Evolutionary conservation across 169 alveolate species (phyloP), one percentile per base, ranked within the genome.

Genomic region (Cryptosporidium viatorum): DNA sequence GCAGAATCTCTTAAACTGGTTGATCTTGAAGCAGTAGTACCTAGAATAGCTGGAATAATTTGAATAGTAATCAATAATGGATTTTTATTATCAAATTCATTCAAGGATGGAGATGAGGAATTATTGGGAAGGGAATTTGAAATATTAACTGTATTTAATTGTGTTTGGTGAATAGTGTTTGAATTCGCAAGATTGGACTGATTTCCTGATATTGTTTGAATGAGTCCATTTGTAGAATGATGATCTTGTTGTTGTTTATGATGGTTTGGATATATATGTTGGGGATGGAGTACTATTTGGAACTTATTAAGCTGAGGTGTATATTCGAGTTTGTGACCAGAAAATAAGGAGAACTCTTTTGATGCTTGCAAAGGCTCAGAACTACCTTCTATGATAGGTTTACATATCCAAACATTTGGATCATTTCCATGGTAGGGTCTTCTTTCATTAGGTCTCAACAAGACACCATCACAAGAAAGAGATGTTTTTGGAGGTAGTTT

Each of bases 401-500:
- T 80, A 12, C 75, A 80, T 12, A 80, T 80, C 89, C 89, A 80
- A 37, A 80, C 70, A 37, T 65, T 80, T 23, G 67, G 62, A 48
- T 80, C 75, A 16, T 41, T 65, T 14, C 59, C 80, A 37, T 80
- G 89, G 18, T 80, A 80, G 16, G 89, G 89, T 29, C 89, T 58
- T 29, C 89, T 80, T 80, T 80, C 89, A 48, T 80, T 80, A 21
- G 89, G 89, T 65, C 75, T 80, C 33, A 80, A 33, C 29, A 80
- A 12, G 14, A 80, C 39, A 10, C 74, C 75, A 33, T 35, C 59
- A 43, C 39, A 52, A 29, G 89, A 80, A 14, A 80, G 68, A 0
- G 89, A 80, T 21, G 89, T 80, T 65, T 33, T 80, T 59, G 89
- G 89, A 16, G 89, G 89, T 29, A 80, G 26, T 50, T 80, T 80